phyloP scores from a whole-genome alignment of 1,284 basidiomycete genomes.

The Melampsora abietis-canadensis region DNA sequence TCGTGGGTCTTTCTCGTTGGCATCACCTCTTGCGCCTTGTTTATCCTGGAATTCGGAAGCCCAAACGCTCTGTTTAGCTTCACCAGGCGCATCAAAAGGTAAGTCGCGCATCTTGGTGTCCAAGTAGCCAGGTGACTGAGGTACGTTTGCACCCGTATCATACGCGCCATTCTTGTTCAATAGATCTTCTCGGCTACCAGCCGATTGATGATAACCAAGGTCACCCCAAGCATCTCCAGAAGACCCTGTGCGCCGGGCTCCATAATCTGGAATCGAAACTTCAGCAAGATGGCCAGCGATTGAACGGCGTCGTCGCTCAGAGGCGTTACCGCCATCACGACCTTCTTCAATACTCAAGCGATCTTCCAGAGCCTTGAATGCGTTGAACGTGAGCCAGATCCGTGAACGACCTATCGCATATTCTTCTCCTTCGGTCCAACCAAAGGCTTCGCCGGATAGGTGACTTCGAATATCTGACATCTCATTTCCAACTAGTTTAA shows the following conservation, averaged over 20 bases:
- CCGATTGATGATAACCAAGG: conserved; percentile 33
- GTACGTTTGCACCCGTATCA: conserved; percentile 32
- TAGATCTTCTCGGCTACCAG: conserved; percentile 22
- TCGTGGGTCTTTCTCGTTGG: conserved; percentile 28
- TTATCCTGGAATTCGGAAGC: conserved; percentile 35
- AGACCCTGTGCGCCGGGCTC: conserved; percentile 55
- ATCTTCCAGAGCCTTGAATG: conserved; percentile 84
- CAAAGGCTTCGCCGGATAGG: conserved; percentile 58
- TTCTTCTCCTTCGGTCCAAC: conserved; percentile 71
- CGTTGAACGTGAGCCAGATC: conserved; percentile 72
- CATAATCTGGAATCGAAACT: conserved; percentile 50
- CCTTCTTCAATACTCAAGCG: conserved; percentile 64
- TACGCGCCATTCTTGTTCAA: conserved; percentile 14
- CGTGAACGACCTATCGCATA: conserved; percentile 60
- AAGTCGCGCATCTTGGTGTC: conserved; percentile 16
- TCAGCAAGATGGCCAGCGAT: conserved; percentile 39
- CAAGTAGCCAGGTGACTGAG: conserved; percentile 28
- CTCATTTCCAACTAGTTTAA: conserved; percentile 61
- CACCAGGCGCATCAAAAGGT: conserved; percentile 17
- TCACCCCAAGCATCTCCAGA: conserved; percentile 46
- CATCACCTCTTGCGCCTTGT: conserved; percentile 10
- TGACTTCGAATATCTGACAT: conserved; percentile 66
- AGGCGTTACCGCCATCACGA: conserved; percentile 41
- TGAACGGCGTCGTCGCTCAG: conserved; percentile 14
- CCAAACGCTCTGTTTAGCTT: conserved; percentile 33